Evolutionary conservation across 1,284 basidiomycete genomes (phyloP), one percentile per base, ranked within the genome.

Genomic region (Phlebopus sp.): DNA sequence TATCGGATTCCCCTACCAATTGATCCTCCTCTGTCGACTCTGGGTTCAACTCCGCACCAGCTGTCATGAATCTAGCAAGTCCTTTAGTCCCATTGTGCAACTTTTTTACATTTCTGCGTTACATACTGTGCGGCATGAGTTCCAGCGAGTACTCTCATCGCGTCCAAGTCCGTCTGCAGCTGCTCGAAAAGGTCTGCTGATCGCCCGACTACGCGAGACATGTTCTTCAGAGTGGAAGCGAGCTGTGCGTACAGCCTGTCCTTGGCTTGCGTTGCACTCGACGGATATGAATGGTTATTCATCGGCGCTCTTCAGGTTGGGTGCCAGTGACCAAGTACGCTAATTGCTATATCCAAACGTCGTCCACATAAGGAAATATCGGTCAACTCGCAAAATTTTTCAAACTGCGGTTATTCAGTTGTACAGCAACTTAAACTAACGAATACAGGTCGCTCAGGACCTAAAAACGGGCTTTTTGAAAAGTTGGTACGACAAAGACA

Each of bases 121-220:
- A 37, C 79, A 52, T 57, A 86, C 84, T 84, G 86, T 40, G 85
- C 83, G 17, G 83, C 83, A 63, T 89, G 84, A 41, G 82, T 71
- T 1, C 82, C 84, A 15, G 84, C 79, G 55, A 89, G 80, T 10
- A 78, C 77, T 42, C 79, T 71, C 83, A 88, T 86, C 10, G 85
- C 79, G 53, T 86, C 76, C 43, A 88, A 65, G 67, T 87, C 85
- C 41, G 76, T 72, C 58, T 85, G 81, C 45, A 87, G 72, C 48
- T 80, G 78, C 60, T 85, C 85, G 62, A 82, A 85, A 11, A 89
- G 70, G 58, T 85, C 82, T 13, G 83, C 80, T 0, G 86, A 87
- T 55, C 79, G 80, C 23, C 75, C 71, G 29, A 87, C 72, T 0
- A 79, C 77, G 18, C 79, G 70, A 40, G 81, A 78, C 64, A 87